These are phyloP conservation scores for Colletotrichum sansevieriae DNA, from an alignment of 2,329 filamentous ascomycete genomes.

Conservation along the genomic window DNA sequence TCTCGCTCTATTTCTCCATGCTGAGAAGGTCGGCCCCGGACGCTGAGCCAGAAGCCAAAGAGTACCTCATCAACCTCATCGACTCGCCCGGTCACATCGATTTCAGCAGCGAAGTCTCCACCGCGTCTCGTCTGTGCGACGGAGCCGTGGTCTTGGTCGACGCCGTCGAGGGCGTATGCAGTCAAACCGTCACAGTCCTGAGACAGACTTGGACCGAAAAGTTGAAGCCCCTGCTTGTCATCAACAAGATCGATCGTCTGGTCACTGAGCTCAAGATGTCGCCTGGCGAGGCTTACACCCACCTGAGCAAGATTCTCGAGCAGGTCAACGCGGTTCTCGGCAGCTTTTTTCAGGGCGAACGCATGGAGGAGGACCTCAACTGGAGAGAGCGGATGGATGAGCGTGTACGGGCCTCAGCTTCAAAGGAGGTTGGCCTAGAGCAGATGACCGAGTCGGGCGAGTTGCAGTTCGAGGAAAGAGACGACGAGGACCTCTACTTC, in stretches of 20 bases:
- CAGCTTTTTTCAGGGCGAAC: conserved; percentile 96
- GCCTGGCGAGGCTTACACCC: conserved; percentile 87
- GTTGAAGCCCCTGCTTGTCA: conserved; percentile 91
- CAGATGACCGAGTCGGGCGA: conserved; percentile 69
- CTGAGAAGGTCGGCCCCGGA: conserved; percentile 79
- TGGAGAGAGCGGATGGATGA: conserved; percentile 96
- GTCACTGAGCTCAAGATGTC: conserved; percentile 96
- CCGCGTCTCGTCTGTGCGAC: conserved; percentile 92
- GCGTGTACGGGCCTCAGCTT: conserved; percentile 72
- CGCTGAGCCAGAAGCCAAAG: conserved; percentile 78
- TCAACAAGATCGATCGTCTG: conserved; percentile 98
- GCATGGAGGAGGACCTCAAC: conserved; percentile 97
- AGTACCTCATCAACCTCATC: conserved; percentile 97
- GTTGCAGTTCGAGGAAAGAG: conserved; percentile 85
- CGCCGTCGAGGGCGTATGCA: conserved; percentile 97
- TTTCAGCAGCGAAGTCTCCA: conserved; percentile 98
- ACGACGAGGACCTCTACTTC: conserved; percentile 98
- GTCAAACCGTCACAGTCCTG: conserved; percentile 96
- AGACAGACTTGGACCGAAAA: conserved; percentile 97
- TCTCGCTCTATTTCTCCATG: conserved; percentile 96
- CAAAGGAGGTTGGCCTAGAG: conserved; percentile 46
- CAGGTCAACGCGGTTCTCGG: conserved; percentile 98
- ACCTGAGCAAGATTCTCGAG: conserved; percentile 89
- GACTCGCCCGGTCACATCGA: conserved; percentile 99
- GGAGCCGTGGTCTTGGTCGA: conserved; percentile 95